Evolutionary conservation across 2,329 filamentous ascomycete species (phyloP).

Genomic region (Xylariaceae sp.): DNA sequence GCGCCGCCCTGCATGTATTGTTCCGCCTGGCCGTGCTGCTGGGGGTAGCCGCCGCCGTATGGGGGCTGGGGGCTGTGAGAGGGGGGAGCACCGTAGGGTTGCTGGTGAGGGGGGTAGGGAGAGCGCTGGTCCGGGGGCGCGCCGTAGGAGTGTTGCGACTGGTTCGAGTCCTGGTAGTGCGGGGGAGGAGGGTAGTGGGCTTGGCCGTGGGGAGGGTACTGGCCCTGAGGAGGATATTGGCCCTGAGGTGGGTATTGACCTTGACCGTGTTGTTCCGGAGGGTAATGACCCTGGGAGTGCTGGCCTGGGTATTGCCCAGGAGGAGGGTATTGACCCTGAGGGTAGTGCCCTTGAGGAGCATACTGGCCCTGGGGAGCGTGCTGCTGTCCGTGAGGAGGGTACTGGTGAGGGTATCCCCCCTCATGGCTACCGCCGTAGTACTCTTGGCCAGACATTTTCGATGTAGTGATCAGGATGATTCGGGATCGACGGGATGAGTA

Average conservation of each 20-base stretch:
- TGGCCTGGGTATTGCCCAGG: slow-evolving; percentile 21
- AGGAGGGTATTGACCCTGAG: slow-evolving; percentile 21
- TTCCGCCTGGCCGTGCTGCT: slow-evolving; percentile 8
- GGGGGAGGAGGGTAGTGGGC: slow-evolving; percentile 18
- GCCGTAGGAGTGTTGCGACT: slow-evolving; percentile 15
- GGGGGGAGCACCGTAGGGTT: slow-evolving; percentile 16
- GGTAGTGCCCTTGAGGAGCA: slow-evolving; percentile 21
- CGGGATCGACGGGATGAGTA: not conserved
- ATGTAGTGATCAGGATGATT: not conserved
- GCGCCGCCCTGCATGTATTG: slow-evolving; percentile 21
- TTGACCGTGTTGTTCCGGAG: not conserved
- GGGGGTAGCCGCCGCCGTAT: slow-evolving; percentile 12
- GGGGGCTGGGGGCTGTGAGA: slow-evolving; percentile 12
- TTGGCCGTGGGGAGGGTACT: slow-evolving; percentile 21
- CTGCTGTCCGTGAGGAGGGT: slow-evolving; percentile 21
- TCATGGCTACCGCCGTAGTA: slow-evolving; percentile 23
- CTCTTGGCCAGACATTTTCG: slow-evolving; percentile 25
- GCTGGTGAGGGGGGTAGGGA: slow-evolving; percentile 23
- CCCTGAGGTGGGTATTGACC: slow-evolving; percentile 20
- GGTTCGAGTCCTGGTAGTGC: not conserved
- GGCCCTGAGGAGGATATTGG: slow-evolving; percentile 22
- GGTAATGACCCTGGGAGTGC: slow-evolving; percentile 16
- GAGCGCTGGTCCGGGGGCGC: slow-evolving; percentile 24
- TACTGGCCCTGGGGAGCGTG: slow-evolving; percentile 20
- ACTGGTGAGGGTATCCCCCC: slow-evolving; percentile 11